Percentiles rank a stretch among this genome's conserved stretches.
phyloP scores from a whole-genome alignment of 371 early-diverging fungal species.

The Mucor irregularis region DNA sequence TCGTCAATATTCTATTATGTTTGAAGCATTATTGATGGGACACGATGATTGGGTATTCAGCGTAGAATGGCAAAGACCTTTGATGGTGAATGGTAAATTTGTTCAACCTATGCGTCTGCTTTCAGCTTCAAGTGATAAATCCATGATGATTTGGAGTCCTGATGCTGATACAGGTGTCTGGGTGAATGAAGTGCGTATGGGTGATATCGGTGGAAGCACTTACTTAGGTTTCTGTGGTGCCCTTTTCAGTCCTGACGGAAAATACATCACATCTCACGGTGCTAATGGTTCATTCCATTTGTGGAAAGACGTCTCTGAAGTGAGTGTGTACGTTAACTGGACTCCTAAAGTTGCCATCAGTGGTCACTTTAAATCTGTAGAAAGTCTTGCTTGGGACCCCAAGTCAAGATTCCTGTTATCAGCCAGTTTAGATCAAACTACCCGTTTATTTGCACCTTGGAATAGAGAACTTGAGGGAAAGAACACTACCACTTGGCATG shows the following conservation, averaged over 20 bases:
- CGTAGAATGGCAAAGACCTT: constrained; percentile 74
- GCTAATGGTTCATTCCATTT: constrained; percentile 89
- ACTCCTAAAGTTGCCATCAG: constrained; percentile 69
- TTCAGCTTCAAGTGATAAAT: constrained; percentile 92
- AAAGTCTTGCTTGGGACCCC: constrained; percentile 85
- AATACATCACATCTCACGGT: constrained; percentile 72
- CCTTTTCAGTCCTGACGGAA: constrained; percentile 69
- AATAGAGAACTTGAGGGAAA: constrained; percentile 26
- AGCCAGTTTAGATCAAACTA: constrained; percentile 86
- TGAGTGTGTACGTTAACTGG: constrained; percentile 59
- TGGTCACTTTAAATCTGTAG: constrained; percentile 81
- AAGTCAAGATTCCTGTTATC: constrained; percentile 72
- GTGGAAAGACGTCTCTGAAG: constrained; percentile 65
- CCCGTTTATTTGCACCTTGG: constrained; percentile 85
- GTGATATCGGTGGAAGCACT: constrained; percentile 87
- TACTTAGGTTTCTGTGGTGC: constrained; percentile 84
- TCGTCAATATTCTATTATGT: constrained; percentile 68
- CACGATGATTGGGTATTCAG: constrained; percentile 97
- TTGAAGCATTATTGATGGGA: constrained; percentile 88
- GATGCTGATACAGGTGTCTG: constrained; percentile 83
- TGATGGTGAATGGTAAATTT: constrained; percentile 22
- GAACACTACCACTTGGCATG: constrained; percentile 76
- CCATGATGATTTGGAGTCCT: constrained; percentile 91
- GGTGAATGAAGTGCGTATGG: constrained; percentile 84
- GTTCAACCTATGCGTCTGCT: constrained; percentile 75